A percentile compares a stretch with the other conserved stretches of the same genome.
Evolutionary conservation across 768 basidiomycete genomes (phyloP).

Genomic region (Naematelia aurantialba): DNA sequence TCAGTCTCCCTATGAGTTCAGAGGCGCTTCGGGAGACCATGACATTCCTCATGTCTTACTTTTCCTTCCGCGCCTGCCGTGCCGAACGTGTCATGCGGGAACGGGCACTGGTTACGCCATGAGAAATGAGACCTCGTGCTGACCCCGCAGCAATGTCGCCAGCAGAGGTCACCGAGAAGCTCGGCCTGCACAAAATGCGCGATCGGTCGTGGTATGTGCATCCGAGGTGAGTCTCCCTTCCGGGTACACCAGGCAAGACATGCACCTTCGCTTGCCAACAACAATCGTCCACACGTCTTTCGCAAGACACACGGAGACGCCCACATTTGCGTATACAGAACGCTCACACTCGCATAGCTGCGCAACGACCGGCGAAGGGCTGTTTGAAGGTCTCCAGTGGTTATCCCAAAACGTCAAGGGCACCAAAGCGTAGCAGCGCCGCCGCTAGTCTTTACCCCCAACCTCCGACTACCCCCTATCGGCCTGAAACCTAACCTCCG

Average conservation of each 20-base stretch:
- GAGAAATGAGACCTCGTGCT: no score
- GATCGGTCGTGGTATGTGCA: slow-evolving; percentile 99
- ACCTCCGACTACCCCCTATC: neutral
- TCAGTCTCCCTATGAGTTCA: no score
- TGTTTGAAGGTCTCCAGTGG: slow-evolving; percentile 97
- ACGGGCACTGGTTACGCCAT: no score
- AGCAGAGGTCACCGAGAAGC: slow-evolving; percentile 94
- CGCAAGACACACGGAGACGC: no score
- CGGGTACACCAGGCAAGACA: neutral
- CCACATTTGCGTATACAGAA: no score
- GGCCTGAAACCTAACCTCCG: no score
- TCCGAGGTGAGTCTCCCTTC: slow-evolving; percentile 67
- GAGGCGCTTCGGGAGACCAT: no score
- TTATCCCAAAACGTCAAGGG: slow-evolving; percentile 90
- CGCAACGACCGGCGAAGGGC: slow-evolving; percentile 91
- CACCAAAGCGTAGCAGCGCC: slow-evolving; percentile 24
- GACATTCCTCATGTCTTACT: no score
- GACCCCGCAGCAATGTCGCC: slow-evolving; percentile 83
- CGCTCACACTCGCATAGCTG: slow-evolving; percentile 73
- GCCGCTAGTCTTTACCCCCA: no score
- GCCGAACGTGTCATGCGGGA: no score
- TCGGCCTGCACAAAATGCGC: slow-evolving; percentile 91
- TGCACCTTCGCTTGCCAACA: no score
- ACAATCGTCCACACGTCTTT: no score
- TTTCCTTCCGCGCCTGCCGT: neutral